These are phyloP conservation scores for Colletotrichum lupini DNA, from an alignment of 2,329 filamentous ascomycete genomes.

Conservation along the genomic window DNA sequence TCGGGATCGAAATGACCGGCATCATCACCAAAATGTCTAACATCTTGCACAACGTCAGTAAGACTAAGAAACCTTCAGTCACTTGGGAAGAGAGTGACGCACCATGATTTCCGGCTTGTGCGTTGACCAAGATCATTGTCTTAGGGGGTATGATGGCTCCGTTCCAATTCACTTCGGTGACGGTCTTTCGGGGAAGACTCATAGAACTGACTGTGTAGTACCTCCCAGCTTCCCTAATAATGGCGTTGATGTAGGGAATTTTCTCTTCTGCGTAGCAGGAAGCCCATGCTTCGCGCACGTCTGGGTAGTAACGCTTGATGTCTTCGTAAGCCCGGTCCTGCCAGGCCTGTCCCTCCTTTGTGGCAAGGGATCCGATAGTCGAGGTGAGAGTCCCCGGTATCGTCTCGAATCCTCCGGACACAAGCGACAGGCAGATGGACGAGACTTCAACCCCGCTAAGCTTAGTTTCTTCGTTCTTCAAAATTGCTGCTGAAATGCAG, in stretches of 20 bases:
- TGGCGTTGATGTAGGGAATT: conserved; percentile 78
- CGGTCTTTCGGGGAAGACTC: conserved; percentile 77
- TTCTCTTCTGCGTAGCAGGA: conserved; percentile 80
- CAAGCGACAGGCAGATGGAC: conserved; percentile 85
- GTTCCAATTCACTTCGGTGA: conserved; percentile 78
- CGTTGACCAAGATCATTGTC: conserved; percentile 78
- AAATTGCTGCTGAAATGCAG: conserved; percentile 60
- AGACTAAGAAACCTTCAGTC: not conserved
- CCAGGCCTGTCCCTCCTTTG: conserved; percentile 73
- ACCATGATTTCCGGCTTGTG: conserved; percentile 50
- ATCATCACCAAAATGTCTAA: conserved; percentile 75
- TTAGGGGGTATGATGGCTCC: conserved; percentile 76
- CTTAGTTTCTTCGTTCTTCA: conserved; percentile 61
- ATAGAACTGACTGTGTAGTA: conserved; percentile 86
- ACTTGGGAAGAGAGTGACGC: conserved; percentile 14
- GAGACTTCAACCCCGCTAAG: conserved; percentile 73
- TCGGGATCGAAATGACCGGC: conserved; percentile 75
- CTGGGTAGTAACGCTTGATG: conserved; percentile 77
- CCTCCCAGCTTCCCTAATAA: conserved; percentile 82
- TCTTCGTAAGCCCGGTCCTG: conserved; percentile 77
- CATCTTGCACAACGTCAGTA: conserved; percentile 77
- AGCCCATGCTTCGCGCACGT: conserved; percentile 77
- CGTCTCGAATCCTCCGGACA: conserved; percentile 84
- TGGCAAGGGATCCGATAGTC: conserved; percentile 81
- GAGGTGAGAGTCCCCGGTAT: conserved; percentile 84